phyloP scores from a whole-genome alignment of 345 rosid species.

The Boechera stricta region DNA sequence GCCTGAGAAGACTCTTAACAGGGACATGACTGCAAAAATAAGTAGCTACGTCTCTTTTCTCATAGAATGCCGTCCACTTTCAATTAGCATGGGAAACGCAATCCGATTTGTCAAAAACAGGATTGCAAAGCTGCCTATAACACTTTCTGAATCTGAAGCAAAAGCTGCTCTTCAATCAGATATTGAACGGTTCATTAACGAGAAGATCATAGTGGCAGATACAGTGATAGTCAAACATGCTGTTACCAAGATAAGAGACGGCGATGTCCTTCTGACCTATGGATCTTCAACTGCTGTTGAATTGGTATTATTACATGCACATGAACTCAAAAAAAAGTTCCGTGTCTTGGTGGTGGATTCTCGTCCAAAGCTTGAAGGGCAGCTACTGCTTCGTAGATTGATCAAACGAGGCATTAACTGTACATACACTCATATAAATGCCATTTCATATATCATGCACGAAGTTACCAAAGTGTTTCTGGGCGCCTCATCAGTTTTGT shows the following conservation, averaged over 20 bases:
- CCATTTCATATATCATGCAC: constrained; percentile 91
- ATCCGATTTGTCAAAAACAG: constrained; percentile 76
- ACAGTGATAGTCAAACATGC: constrained; percentile 84
- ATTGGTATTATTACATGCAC: constrained; percentile 84
- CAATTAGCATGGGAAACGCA: constrained; percentile 95
- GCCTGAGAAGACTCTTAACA: constrained; percentile 69
- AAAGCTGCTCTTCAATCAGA: constrained; percentile 70
- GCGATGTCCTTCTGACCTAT: constrained; percentile 93
- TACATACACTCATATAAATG: constrained; percentile 89
- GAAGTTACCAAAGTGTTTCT: constrained; percentile 92
- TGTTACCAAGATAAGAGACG: constrained; percentile 83
- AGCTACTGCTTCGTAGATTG: constrained; percentile 82
- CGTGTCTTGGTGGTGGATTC: constrained; percentile 93
- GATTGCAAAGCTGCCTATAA: constrained; percentile 75
- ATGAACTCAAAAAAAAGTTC: constrained; percentile 81
- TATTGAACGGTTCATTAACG: constrained; percentile 81
- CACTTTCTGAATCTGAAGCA: constrained; percentile 76
- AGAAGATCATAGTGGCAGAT: constrained; percentile 80
- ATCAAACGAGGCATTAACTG: constrained; percentile 78
- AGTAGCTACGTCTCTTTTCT: constrained; percentile 88
- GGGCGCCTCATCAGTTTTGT: constrained; percentile 93
- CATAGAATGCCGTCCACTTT: constrained; percentile 88
- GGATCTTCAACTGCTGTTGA: constrained; percentile 92
- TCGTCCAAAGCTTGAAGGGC: constrained; percentile 94
- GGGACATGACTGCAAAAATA: constrained; percentile 84